Conservation (phyloP, 257 asterid species). For the Lycium barbarum region DNA sequence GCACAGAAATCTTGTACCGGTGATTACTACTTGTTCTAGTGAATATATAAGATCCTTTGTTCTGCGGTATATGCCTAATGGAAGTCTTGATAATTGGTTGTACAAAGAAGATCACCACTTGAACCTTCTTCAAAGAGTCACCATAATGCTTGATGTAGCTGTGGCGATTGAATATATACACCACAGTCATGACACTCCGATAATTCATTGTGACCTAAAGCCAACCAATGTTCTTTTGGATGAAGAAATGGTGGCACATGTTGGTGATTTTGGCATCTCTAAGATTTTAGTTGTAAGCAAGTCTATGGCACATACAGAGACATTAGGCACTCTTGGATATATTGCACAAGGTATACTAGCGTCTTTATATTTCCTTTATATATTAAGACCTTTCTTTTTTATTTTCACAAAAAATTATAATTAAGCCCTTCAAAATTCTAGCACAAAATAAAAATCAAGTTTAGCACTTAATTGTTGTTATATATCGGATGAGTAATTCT, state of each 20-base stretch:
- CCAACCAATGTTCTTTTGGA: constrained; percentile 48
- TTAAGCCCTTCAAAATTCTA: neutral
- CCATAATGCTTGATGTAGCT: constrained; percentile 45
- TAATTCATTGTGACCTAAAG: constrained; percentile 52
- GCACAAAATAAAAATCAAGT: too few species aligned
- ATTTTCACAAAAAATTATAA: neutral
- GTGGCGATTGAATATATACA: constrained; percentile 50
- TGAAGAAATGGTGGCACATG: constrained; percentile 37
- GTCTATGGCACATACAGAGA: constrained; percentile 34
- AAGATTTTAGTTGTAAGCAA: constrained; percentile 35
- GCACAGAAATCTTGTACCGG: constrained; percentile 45
- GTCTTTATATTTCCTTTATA: neutral
- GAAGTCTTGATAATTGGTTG: constrained; percentile 46
- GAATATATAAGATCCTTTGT: constrained; percentile 38
- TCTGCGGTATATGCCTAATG: constrained; percentile 48
- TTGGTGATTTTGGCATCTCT: constrained; percentile 47
- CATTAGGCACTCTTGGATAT: constrained; percentile 52
- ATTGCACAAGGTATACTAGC: constrained; percentile 48
- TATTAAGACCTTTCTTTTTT: neutral
- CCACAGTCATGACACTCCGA: constrained; percentile 29
- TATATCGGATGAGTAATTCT: too few species aligned
- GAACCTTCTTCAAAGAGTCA: constrained; percentile 38
- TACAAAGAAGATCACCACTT: constrained; percentile 23
- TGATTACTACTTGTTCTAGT: constrained; percentile 44
- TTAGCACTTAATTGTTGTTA: too few species aligned